Percentiles rank a stretch among this genome's conserved stretches.
Evolutionary conservation across 768 basidiomycete species (phyloP).

Genomic region (Suillus plorans): DNA sequence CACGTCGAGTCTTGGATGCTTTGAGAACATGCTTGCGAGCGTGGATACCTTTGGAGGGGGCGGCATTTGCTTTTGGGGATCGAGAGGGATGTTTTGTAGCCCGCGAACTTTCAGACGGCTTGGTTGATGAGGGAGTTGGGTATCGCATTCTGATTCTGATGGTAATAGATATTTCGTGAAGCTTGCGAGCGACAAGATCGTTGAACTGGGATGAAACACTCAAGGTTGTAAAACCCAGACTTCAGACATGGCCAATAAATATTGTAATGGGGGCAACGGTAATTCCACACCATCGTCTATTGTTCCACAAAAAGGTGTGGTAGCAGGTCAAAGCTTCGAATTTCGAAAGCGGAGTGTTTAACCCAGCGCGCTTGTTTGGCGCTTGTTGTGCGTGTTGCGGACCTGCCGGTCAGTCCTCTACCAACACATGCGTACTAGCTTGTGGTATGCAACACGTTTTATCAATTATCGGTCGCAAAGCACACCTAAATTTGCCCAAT

Average conservation of each 20-base stretch:
- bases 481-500: not conserved
- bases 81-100: slow-evolving; percentile 17
- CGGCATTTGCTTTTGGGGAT: slow-evolving; percentile 1
- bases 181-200: not conserved
- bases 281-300: not conserved
- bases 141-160: slow-evolving; percentile 3
- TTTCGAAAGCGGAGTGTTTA: not conserved
- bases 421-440: not conserved
- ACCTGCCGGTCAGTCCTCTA: too few species aligned
- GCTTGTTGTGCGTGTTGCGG: not conserved
- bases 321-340: not conserved
- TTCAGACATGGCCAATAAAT: not conserved
- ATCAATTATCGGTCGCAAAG: not conserved
- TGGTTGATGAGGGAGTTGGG: slow-evolving; percentile 11
- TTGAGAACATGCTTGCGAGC: slow-evolving; percentile 14
- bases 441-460: not conserved
- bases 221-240: not conserved
- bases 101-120: slow-evolving; percentile 7
- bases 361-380: not conserved
- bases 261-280: not conserved
- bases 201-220: not conserved
- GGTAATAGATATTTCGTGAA: not conserved
- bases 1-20: slow-evolving; percentile 5
- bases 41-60: slow-evolving; percentile 8
- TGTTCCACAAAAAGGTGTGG: not conserved